phyloP scores from a whole-genome alignment of 768 basidiomycete species.

The Leccinum aurantiacum region DNA sequence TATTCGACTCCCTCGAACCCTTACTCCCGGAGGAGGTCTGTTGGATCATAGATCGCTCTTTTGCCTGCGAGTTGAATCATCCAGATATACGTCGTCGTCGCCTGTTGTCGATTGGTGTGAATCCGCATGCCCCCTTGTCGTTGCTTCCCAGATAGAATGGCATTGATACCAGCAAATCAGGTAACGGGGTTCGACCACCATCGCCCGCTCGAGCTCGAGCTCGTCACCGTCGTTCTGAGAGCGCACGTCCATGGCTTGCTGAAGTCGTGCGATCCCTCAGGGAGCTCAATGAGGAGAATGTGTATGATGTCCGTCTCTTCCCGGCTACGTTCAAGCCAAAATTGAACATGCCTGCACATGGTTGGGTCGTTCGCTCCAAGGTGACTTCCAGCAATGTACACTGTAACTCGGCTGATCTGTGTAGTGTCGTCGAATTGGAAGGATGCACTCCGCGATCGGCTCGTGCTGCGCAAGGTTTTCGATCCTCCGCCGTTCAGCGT shows the following conservation, averaged over 20 bases:
- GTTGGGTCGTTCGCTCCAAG: conserved; percentile 48
- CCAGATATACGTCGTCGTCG: not conserved
- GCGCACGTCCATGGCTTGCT: conserved; percentile 65
- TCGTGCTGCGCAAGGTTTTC: conserved; percentile 58
- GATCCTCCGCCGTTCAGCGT: not conserved
- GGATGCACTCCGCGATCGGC: conserved; percentile 49
- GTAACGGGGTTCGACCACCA: conserved; percentile 35
- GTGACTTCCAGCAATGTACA: conserved; percentile 25
- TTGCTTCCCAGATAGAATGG: conserved; percentile 71
- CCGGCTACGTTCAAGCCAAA: conserved; percentile 44
- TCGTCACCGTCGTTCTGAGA: conserved; percentile 68
- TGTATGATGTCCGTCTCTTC: conserved; percentile 66
- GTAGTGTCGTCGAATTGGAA: conserved; percentile 50
- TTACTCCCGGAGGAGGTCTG: conserved; percentile 80
- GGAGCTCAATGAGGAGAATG: conserved; percentile 71
- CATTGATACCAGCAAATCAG: conserved; percentile 45
- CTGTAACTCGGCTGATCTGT: conserved; percentile 9
- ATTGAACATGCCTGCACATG: conserved; percentile 65
- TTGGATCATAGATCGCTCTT: conserved; percentile 79
- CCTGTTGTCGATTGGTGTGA: not conserved
- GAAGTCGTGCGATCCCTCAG: conserved; percentile 80
- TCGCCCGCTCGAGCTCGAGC: conserved; percentile 57
- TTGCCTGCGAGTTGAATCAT: conserved; percentile 72
- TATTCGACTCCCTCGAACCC: conserved; percentile 63
- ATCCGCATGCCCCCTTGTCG: conserved; percentile 4